Evolutionary conservation across 768 basidiomycete species (phyloP).

Genomic region (Leccinum longicurvipes): DNA sequence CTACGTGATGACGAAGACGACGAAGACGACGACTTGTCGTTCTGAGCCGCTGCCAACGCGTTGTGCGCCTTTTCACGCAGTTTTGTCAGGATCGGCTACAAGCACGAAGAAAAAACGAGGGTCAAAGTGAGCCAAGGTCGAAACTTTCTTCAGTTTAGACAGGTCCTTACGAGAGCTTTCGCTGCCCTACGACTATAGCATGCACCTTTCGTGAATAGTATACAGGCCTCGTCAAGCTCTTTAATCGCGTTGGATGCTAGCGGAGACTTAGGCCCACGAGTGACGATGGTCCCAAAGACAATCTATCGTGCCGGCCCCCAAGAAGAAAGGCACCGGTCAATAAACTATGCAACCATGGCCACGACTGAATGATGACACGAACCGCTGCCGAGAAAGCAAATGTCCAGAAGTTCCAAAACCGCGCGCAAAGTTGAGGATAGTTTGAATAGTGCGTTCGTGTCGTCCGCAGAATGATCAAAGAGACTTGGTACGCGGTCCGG

Average conservation of each 20-base stretch:
- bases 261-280: constrained; percentile 65
- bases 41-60: constrained; percentile 44
- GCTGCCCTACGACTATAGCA: constrained; percentile 56
- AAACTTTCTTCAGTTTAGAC: not conserved
- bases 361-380: constrained; percentile 9
- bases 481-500: constrained; percentile 56
- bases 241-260: constrained; percentile 64
- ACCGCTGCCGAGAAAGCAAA: constrained; percentile 56
- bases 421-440: constrained; percentile 45
- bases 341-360: not conserved
- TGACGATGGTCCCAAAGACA: constrained; percentile 77
- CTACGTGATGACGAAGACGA: constrained; percentile 2
- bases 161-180: constrained; percentile 57
- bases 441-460: constrained; percentile 46
- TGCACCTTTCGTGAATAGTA: constrained; percentile 62
- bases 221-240: constrained; percentile 65
- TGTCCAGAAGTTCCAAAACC: constrained; percentile 66
- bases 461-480: constrained; percentile 53
- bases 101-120: not conserved
- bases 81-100: constrained; percentile 52
- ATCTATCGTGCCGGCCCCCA: constrained; percentile 39
- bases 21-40: constrained; percentile 27
- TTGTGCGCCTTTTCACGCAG: constrained; percentile 65
- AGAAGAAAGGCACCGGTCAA: constrained; percentile 1
- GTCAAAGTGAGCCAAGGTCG: not conserved